phyloP scores from a whole-genome alignment of 2,329 filamentous ascomycete species.

The Penicillium janthinellum region DNA sequence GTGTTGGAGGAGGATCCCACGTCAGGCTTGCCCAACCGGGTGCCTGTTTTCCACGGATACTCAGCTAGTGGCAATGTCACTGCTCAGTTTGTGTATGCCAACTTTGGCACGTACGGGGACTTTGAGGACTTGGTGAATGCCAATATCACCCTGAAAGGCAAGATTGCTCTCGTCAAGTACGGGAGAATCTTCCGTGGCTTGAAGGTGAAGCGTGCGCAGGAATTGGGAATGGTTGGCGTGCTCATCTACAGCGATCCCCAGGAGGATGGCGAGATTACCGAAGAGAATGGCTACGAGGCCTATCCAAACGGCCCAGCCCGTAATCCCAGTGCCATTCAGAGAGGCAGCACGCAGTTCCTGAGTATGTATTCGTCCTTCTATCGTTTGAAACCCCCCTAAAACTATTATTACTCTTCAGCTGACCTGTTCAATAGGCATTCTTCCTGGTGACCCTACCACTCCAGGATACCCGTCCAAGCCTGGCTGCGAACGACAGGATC shows the following conservation, averaged over 20 bases:
- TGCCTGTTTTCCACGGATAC: slow-evolving; percentile 94
- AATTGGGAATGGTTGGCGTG: slow-evolving; percentile 83
- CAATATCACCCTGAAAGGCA: slow-evolving; percentile 75
- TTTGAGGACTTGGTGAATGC: slow-evolving; percentile 78
- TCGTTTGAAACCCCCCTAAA: neutral
- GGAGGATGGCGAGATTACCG: slow-evolving; percentile 80
- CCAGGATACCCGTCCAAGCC: slow-evolving; percentile 93
- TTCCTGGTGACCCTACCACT: slow-evolving; percentile 79
- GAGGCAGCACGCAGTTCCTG: slow-evolving; percentile 82
- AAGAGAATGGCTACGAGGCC: slow-evolving; percentile 73
- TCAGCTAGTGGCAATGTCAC: slow-evolving; percentile 92
- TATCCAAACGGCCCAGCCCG: slow-evolving; percentile 88
- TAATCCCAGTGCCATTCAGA: slow-evolving; percentile 84
- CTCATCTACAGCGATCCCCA: slow-evolving; percentile 87
- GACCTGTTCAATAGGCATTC: slow-evolving; percentile 48
- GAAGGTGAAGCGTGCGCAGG: slow-evolving; percentile 89
- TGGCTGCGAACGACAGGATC: slow-evolving; percentile 74
- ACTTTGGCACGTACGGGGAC: slow-evolving; percentile 85
- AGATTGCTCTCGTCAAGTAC: slow-evolving; percentile 85
- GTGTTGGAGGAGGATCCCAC: slow-evolving; percentile 81
- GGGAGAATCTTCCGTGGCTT: slow-evolving; percentile 84
- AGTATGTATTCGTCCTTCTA: slow-evolving; percentile 53
- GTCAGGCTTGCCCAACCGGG: slow-evolving; percentile 67
- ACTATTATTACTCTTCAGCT: neutral
- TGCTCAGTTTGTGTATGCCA: slow-evolving; percentile 81